Base-by-base conservation (phyloP, 176 grass and related monocot species). In the Cocos nucifera region DNA sequence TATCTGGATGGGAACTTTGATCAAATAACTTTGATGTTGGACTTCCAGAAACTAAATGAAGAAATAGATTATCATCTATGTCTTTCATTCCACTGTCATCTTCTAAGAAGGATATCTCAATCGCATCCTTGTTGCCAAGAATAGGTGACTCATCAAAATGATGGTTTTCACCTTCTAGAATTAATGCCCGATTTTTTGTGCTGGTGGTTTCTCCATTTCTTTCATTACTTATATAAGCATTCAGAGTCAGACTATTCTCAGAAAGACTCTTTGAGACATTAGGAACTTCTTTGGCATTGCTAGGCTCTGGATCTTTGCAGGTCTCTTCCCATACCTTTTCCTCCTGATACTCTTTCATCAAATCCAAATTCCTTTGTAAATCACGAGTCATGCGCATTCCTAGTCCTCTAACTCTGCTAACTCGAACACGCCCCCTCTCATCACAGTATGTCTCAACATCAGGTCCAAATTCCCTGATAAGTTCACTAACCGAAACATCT, bases 351-450 rank as follows among this genome's bases (percentile, higher is more conserved):
- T 91, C 87, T 90, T 90, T 87, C 35, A 97, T 97, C 54, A 97
- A 80, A 79, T 90, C 92, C 54, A 97, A 85, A 80, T 97, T 97
- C 80, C 87, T 83, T 64, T 97, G 92, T 61, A 97, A 82, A 73
- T 97, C 92, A 78, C 92, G 92, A 73, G 92, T 97, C 83, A 97
- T 97, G 56, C 58, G 80, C 73, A 97, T 83, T 69, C 92, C 87
- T 65, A 97, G 77, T 60, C 80, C 92, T 88, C 84, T 90, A 22
- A 82, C 83, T 64, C 92, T 89, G 25, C 83, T 97, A 64, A 97
- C 83, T 77, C 78, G 89, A 69, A 97, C 64, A 54, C 50, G 58
- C 5, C 92, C 92, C 60, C 70, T 90, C 44, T 97, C 92, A 72
- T 97, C 92, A 79, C 60, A 17, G 63, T 88, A 91, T 53, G 84